A percentile compares a stretch with the other conserved stretches of the same genome.
These are phyloP conservation scores for Apiotrichum mycotoxinovorans DNA, from an alignment of 1,284 basidiomycete species.

Conservation along the genomic window DNA sequence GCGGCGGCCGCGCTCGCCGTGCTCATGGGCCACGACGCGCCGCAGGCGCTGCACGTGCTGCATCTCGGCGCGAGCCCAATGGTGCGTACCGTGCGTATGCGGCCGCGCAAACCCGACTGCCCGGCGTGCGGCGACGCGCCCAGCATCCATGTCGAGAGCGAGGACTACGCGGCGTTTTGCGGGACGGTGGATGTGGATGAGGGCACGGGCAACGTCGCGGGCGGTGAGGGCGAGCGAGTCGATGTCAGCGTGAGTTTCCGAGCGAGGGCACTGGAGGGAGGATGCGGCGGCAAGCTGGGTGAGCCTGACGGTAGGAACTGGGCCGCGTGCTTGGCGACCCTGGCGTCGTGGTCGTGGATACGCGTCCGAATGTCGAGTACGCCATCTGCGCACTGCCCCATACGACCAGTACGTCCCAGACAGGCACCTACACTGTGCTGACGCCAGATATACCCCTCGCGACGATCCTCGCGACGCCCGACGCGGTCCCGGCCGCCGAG, in stretches of 20 bases:
- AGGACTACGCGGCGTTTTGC: constrained; percentile 74
- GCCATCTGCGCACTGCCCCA: constrained; percentile 76
- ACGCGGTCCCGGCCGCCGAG: constrained; percentile 13
- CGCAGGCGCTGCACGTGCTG: constrained; percentile 31
- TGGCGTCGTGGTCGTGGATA: constrained; percentile 64
- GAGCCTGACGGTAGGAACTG: constrained; percentile 10
- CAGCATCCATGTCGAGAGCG: constrained; percentile 29
- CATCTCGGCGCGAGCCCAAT: constrained; percentile 53
- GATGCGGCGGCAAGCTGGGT: not conserved
- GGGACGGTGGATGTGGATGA: constrained; percentile 52
- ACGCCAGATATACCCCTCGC: constrained; percentile 43
- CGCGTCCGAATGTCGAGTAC: constrained; percentile 75
- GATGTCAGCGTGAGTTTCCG: constrained; percentile 22
- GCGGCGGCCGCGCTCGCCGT: constrained; percentile 86
- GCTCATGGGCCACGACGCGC: constrained; percentile 67
- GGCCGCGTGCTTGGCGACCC: not conserved
- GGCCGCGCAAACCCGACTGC: constrained; percentile 53
- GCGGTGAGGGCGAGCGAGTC: constrained; percentile 41
- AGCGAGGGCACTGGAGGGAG: not conserved
- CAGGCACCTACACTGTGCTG: constrained; percentile 9
- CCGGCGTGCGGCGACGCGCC: constrained; percentile 36
- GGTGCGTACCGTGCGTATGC: constrained; percentile 77
- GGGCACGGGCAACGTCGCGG: constrained; percentile 22
- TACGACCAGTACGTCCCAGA: constrained; percentile 66
- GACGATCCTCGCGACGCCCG: constrained; percentile 30